Evolutionary conservation across 345 rosid genomes (phyloP).

Genomic region (Citrus trifoliata): DNA sequence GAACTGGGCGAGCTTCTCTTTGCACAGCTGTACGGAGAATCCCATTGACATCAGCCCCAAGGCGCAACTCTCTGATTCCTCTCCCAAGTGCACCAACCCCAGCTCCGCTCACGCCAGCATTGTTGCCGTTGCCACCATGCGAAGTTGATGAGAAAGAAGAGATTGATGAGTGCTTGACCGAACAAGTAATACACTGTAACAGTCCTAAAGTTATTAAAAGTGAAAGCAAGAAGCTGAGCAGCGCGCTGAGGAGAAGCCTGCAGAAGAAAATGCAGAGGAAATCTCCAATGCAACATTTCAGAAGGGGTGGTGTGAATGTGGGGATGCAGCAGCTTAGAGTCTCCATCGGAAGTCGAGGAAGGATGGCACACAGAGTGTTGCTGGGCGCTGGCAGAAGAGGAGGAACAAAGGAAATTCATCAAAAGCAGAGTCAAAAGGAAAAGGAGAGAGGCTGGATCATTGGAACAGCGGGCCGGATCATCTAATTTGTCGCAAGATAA

Average conservation of each 20-base stretch:
- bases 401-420: constrained; percentile 53
- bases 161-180: constrained; percentile 36
- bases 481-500: constrained; percentile 10
- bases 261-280: constrained; percentile 57
- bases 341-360: constrained; percentile 85
- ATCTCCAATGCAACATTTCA: constrained; percentile 56
- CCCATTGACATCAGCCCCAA: constrained; percentile 47
- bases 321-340: constrained; percentile 83
- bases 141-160: constrained; percentile 34
- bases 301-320: constrained; percentile 77
- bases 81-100: constrained; percentile 37
- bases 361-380: constrained; percentile 54
- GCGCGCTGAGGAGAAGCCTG: constrained; percentile 64
- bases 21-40: constrained; percentile 40
- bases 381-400: constrained; percentile 56
- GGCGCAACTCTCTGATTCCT: constrained; percentile 80
- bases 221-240: constrained; percentile 52
- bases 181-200: constrained; percentile 36
- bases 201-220: constrained; percentile 55
- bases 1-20: constrained; percentile 74
- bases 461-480: constrained; percentile 33
- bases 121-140: constrained; percentile 27
- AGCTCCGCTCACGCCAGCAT: constrained; percentile 22
- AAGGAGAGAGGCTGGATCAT: constrained; percentile 80
- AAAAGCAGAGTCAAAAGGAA: constrained; percentile 52